A percentile compares a stretch with the other conserved stretches of the same genome.
These are phyloP conservation scores for Hypoxylon sp. DNA, from an alignment of 2,329 filamentous ascomycete species.

Conservation along the genomic window DNA sequence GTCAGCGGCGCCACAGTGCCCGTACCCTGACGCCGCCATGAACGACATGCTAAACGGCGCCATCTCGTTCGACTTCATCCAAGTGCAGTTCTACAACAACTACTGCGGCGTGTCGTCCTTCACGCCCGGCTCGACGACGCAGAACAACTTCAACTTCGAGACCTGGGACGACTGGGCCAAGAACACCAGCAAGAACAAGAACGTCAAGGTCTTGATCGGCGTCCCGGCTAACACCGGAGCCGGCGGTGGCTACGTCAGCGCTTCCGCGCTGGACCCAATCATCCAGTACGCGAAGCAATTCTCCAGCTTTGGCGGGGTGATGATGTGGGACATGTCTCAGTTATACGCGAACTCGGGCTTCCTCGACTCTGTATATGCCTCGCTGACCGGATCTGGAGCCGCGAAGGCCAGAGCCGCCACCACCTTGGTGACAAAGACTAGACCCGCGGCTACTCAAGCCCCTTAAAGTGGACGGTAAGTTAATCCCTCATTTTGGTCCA, in stretches of 20 bases:
- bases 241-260: slow-evolving; percentile 69
- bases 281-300: slow-evolving; percentile 69
- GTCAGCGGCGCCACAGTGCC: slow-evolving; percentile 77
- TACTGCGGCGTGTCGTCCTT: slow-evolving; percentile 72
- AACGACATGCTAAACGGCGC: slow-evolving; percentile 68
- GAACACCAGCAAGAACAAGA: slow-evolving; percentile 67
- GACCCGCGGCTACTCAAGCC: slow-evolving; percentile 46
- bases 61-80: slow-evolving; percentile 72
- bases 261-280: slow-evolving; percentile 62
- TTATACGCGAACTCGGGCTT: slow-evolving; percentile 71
- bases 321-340: slow-evolving; percentile 79
- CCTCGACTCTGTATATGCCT: slow-evolving; percentile 60
- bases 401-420: slow-evolving; percentile 34
- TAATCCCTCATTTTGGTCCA: slow-evolving; percentile 14
- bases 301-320: slow-evolving; percentile 74
- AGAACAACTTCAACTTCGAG: slow-evolving; percentile 72
- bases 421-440: slow-evolving; percentile 38
- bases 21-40: slow-evolving; percentile 73
- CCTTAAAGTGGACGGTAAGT: slow-evolving; percentile 56
- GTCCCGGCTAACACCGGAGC: slow-evolving; percentile 70
- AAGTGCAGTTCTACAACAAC: slow-evolving; percentile 80
- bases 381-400: slow-evolving; percentile 49
- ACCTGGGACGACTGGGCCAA: slow-evolving; percentile 78
- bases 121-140: slow-evolving; percentile 58
- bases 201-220: slow-evolving; percentile 74